These are phyloP conservation scores for Syzygium jambos DNA, from an alignment of 345 rosid genomes.

Conservation along the genomic window DNA sequence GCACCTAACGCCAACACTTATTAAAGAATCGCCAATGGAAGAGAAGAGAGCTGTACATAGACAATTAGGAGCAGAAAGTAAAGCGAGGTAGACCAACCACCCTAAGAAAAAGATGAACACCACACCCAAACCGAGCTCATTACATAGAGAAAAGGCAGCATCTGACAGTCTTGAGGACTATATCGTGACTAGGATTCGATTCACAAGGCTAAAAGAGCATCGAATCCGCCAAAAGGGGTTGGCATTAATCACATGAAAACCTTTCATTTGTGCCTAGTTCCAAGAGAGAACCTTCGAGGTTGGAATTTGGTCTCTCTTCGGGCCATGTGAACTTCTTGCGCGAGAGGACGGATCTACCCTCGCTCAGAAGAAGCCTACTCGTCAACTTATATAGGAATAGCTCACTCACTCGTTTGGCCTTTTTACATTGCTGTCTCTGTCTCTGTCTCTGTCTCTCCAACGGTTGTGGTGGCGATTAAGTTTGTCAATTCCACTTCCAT, in stretches of 20 bases:
- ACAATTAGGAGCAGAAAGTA: background rate
- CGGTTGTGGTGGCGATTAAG: background rate
- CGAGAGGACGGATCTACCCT: background rate
- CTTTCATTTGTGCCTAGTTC: background rate
- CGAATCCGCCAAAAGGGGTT: background rate
- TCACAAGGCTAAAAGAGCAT: background rate
- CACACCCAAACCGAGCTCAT: background rate
- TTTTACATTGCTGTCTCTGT: background rate
- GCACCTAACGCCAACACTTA: background rate
- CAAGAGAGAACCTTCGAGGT: background rate
- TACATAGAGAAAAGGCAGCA: background rate
- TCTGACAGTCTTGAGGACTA: background rate
- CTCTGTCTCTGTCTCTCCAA: background rate
- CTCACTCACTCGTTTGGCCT: background rate
- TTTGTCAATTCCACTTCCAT: background rate
- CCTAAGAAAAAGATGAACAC: background rate
- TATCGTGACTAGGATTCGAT: background rate
- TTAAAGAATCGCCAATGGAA: background rate
- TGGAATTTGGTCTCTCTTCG: background rate
- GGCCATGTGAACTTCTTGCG: background rate
- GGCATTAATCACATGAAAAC: background rate
- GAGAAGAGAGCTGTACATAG: background rate
- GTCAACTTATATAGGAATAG: background rate
- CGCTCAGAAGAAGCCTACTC: background rate
- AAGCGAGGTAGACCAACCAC: background rate